Base-by-base conservation (phyloP, 1,284 basidiomycete species). In the Cutaneotrichosporon cyanovorans region DNA sequence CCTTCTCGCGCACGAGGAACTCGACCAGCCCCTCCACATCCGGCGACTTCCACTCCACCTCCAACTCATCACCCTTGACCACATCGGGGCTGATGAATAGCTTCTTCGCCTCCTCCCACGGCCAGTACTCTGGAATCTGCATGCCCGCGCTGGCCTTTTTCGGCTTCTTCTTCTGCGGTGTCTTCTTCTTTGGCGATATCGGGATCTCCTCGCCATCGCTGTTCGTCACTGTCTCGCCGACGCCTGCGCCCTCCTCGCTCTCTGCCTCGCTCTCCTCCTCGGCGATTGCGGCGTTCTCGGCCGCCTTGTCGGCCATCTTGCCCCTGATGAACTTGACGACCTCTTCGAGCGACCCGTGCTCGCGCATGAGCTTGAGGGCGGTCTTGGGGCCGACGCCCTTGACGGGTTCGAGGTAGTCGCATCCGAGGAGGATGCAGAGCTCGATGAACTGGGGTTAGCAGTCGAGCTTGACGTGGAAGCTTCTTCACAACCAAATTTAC, bases 371-470 rank as follows among this genome's bases (percentile, higher is more conserved):
- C 71, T 97, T 99, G 45, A 96, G 76, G 1, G 93, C 95, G 3
- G 85, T 92, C 69, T 97, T 78, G 65, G 70, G 72, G 53, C 72
- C 72, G 37, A 80, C 70, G n/a, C 78, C 78, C 57, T 76, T 77
- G 50, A 77, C 72, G 12, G 76, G 77, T 51, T 80, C 78, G 55
- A 98, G 82, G 71, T 99, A 99, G 69, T 99, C 95, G 60, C 95
- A 99, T 2, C 95, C 95, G 37, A 97, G 82, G 8, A 99, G 77
- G 53, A 99, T 87, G 69, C 95, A 99, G 3, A 99, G 78, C 58
- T 99, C 95, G 62, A 91, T 88, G 66, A 99, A 99, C 85, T 95
- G 62, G 2, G 19, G 43, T 41, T 30, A 46, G 43, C 18, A 8
- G n/a, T n/a, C n/a, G 25, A 28, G 25, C 8, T 28, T n/a, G n/a